Evolutionary conservation across 2,329 filamentous ascomycete species (phyloP).

Genomic region (Albifimbria verrucaria): DNA sequence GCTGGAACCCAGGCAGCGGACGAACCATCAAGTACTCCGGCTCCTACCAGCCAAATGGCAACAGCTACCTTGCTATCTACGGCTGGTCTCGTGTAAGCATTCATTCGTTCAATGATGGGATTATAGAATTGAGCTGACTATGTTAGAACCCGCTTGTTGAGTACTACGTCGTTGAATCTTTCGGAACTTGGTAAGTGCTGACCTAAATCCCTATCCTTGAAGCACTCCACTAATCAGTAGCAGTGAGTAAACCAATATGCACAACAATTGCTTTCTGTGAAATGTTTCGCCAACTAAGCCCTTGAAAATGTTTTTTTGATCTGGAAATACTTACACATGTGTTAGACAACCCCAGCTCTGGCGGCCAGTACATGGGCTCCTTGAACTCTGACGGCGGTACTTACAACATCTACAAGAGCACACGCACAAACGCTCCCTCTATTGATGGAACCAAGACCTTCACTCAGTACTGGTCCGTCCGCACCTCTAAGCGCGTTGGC

Average conservation of each 20-base stretch:
- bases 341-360: slow-evolving; percentile 37
- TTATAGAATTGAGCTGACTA: too few relatives aligned
- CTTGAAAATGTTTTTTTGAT: too few relatives aligned
- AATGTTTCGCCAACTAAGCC: too few relatives aligned
- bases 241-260: too few relatives aligned
- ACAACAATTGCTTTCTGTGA: too few relatives aligned
- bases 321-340: too few relatives aligned
- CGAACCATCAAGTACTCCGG: slow-evolving; percentile 46
- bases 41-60: slow-evolving; percentile 43
- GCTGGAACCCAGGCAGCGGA: slow-evolving; percentile 40
- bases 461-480: slow-evolving; percentile 50
- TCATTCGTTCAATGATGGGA: too few relatives aligned
- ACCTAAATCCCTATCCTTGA: too few relatives aligned
- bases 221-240: too few relatives aligned
- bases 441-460: slow-evolving; percentile 47
- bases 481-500: slow-evolving; percentile 41
- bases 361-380: slow-evolving; percentile 26
- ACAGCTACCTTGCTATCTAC: slow-evolving; percentile 44
- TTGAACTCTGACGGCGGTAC: slow-evolving; percentile 30
- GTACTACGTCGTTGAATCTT: slow-evolving; percentile 39
- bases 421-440: slow-evolving; percentile 37
- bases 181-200: too few relatives aligned
- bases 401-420: slow-evolving; percentile 33
- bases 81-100: slow-evolving; percentile 36
- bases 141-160: slow-evolving; percentile 3